Conservation (phyloP, 208 protist genomes). For the Trypanosoma caninum region DNA sequence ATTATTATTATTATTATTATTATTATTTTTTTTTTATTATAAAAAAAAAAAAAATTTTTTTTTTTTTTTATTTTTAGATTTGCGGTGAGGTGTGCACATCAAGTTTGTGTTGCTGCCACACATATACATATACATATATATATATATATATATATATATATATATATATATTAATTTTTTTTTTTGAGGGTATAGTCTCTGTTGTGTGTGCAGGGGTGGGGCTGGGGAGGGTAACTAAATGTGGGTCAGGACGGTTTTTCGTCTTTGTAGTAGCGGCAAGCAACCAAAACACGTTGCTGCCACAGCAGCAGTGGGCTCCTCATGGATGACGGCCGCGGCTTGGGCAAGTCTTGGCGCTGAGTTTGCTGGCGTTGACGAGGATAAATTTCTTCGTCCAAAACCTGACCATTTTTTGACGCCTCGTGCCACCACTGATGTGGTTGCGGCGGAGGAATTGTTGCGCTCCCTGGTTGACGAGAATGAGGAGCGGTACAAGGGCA, state of each 20-base stretch:
- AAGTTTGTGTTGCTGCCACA: too few relatives aligned
- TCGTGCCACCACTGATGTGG: slow-evolving; percentile 75
- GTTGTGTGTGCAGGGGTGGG: too few relatives aligned
- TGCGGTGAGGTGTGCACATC: too few relatives aligned
- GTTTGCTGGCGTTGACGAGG: slow-evolving; percentile 63
- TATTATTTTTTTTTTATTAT: not conserved
- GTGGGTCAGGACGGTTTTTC: slow-evolving; percentile 20
- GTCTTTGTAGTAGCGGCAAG: slow-evolving; percentile 22
- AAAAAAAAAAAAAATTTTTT: too few relatives aligned
- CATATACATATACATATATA: too few relatives aligned
- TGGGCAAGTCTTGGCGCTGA: slow-evolving; percentile 81
- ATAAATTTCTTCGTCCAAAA: slow-evolving; percentile 68
- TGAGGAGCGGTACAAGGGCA: slow-evolving; percentile 64
- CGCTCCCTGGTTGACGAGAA: slow-evolving; percentile 60
- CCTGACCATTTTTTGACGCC: slow-evolving; percentile 72
- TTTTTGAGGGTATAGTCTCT: not conserved
- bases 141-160: too few relatives aligned
- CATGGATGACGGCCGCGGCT: slow-evolving; percentile 80
- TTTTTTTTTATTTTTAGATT: too few relatives aligned
- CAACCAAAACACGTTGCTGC: slow-evolving; percentile 1
- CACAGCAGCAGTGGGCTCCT: slow-evolving; percentile 17
- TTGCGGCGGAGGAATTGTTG: slow-evolving; percentile 61
- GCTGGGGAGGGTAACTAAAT: slow-evolving; percentile 1
- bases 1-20: not conserved
- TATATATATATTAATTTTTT: too few relatives aligned